Conservation (phyloP, 1,139 yeast genomes). For the Zygoascus sp. region DNA sequence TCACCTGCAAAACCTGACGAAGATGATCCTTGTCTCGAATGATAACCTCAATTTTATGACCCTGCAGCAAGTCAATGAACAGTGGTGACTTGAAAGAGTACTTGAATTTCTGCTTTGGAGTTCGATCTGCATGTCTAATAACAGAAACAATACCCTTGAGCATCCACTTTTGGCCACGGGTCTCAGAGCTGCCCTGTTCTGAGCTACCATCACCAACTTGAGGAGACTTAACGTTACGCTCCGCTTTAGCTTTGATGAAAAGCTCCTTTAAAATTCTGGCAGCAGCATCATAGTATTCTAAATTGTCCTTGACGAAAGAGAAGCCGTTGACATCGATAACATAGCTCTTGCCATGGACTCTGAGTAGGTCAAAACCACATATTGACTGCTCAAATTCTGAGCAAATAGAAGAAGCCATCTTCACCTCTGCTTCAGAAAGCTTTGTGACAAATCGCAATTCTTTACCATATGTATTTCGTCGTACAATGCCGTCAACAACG, state of each 20-base stretch:
- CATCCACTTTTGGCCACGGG: slow-evolving; percentile 93
- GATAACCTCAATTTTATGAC: slow-evolving; percentile 93
- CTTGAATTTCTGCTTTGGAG: slow-evolving; percentile 98
- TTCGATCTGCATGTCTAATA: slow-evolving; percentile 95
- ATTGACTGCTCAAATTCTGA: slow-evolving; percentile 85
- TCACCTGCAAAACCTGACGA: slow-evolving; percentile 79
- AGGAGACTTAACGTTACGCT: slow-evolving; percentile 40
- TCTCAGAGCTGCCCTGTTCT: slow-evolving; percentile 40
- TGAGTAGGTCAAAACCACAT: slow-evolving; percentile 91
- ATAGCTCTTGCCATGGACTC: slow-evolving; percentile 83
- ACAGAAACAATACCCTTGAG: slow-evolving; percentile 90
- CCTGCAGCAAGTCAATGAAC: slow-evolving; percentile 82
- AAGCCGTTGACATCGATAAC: slow-evolving; percentile 98
- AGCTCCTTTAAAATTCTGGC: slow-evolving; percentile 71
- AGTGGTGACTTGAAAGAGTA: slow-evolving; percentile 87
- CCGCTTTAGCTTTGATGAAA: slow-evolving; percentile 56
- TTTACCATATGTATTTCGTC: slow-evolving; percentile 96
- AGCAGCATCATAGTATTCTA: slow-evolving; percentile 78
- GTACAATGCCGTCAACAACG: slow-evolving; percentile 96
- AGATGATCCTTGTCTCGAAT: slow-evolving; percentile 85
- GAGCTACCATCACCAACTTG: background rate
- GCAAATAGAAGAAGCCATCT: slow-evolving; percentile 75
- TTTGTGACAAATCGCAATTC: slow-evolving; percentile 89
- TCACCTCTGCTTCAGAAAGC: slow-evolving; percentile 65
- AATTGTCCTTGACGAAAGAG: slow-evolving; percentile 92